Evolutionary conservation across 805 yeast species (phyloP), one percentile per base, ranked within the genome.

Genomic region (Maudiozyma pseudohumilis): DNA sequence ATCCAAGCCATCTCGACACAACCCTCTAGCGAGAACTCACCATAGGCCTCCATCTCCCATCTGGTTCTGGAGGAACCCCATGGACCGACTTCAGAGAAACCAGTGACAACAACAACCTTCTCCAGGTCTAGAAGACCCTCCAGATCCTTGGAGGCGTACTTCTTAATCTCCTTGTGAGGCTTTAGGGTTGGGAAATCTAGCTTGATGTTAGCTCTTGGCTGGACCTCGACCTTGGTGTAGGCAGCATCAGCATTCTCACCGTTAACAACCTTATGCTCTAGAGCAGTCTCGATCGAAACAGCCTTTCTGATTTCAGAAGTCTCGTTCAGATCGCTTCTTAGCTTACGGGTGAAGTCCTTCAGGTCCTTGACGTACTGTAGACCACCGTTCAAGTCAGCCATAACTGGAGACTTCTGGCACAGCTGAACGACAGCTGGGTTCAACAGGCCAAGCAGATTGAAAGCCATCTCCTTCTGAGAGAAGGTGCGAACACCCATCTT

Each of bases 1-100:
- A 92, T 88, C 96, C 97, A 92, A 35, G 99, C 97, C 95, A 92
- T 88, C 69, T 92, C 98, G 59, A 92, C 81, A 58, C 96, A 82
- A 57, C 98, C 98, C 67, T 92, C 98, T 52, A 92, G 69, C 8
- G 96, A 88, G 66, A 92, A 92, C 59, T 83, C 86, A 55, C 98
- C 98, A 43, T 63, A 50, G 32, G 96, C 85, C 69, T 92, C 98
- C 95, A 92, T 92, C 66, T 92, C 97, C 98, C 98, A 92, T 73
- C 98, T 78, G 40, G 98, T 92, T 74, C 97, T 83, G 27, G 98
- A 68, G 62, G 88, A 87, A 75, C 98, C 98, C 95, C 96, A 94
- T 56, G 98, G 98, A 59, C 96, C 94, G 51, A 92, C 97, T 68
- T 92, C 99, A 46, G 96, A 71, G 69, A 89, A 92, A 66, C 99